These are phyloP conservation scores for Ichthyophthirius multifiliis DNA, from an alignment of 169 alveolate species.

Conservation along the genomic window DNA sequence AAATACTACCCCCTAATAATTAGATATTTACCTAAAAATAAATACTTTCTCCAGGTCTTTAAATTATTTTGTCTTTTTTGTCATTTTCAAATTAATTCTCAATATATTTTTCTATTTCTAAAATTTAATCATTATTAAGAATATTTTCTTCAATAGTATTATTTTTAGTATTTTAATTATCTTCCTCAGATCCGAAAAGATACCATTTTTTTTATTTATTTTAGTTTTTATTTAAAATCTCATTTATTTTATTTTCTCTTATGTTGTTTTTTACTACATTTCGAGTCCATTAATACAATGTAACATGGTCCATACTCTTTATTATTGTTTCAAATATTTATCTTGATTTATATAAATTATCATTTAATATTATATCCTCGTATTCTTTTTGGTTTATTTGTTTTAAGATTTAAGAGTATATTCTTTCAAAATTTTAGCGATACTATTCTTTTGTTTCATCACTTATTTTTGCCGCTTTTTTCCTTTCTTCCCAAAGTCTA, in stretches of 20 bases:
- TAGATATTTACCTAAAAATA: background rate
- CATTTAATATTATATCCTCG: background rate
- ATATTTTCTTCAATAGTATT: background rate
- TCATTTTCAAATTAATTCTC: background rate
- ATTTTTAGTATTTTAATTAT: too few species aligned
- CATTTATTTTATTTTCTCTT: background rate
- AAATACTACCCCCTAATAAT: background rate
- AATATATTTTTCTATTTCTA: background rate
- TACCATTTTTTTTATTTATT: too few species aligned
- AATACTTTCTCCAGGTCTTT: background rate
- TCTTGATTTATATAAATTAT: too few species aligned
- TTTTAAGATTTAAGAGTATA: background rate
- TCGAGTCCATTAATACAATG: background rate
- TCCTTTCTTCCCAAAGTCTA: background rate
- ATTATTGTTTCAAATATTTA: background rate
- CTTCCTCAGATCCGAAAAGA: too few species aligned
- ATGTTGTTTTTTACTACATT: background rate
- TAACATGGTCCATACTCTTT: background rate
- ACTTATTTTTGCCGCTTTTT: background rate
- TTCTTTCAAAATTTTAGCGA: background rate
- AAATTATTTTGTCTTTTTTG: background rate
- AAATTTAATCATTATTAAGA: background rate
- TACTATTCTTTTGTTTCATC: background rate
- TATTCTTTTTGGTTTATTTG: background rate
- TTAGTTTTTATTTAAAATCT: background rate